Percentiles rank a stretch among this genome's conserved stretches.
These are phyloP conservation scores for Helicostylum pulchrum DNA, from an alignment of 192 early-diverging fungal species.

Conservation along the genomic window DNA sequence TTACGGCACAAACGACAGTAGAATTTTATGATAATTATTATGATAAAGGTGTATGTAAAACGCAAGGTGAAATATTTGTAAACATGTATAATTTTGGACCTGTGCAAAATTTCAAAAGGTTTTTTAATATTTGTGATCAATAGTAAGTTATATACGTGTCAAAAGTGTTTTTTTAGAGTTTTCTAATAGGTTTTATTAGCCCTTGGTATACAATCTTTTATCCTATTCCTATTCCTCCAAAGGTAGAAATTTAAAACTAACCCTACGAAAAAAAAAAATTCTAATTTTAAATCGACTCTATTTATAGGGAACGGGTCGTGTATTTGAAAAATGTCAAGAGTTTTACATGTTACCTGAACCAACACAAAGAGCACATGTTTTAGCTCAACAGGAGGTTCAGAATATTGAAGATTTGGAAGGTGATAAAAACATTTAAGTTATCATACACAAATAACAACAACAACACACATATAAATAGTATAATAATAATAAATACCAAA, in stretches of 20 bases:
- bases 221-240: slow-evolving; percentile 49
- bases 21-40: slow-evolving; percentile 60
- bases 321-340: slow-evolving; percentile 36
- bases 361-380: slow-evolving; percentile 21
- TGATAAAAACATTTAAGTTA: slow-evolving; percentile 9
- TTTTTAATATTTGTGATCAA: slow-evolving; percentile 53
- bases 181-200: slow-evolving; percentile 24
- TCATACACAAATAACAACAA: too few relatives aligned
- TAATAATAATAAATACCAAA: background rate
- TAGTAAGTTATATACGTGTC: slow-evolving; percentile 41
- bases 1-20: slow-evolving; percentile 60
- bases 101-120: slow-evolving; percentile 38
- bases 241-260: too few relatives aligned
- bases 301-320: slow-evolving; percentile 22
- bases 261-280: too few relatives aligned
- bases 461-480: background rate
- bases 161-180: too few relatives aligned
- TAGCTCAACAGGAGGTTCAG: slow-evolving; percentile 23
- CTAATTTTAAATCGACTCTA: background rate
- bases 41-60: slow-evolving; percentile 45
- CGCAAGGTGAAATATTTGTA: slow-evolving; percentile 45
- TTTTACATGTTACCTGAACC: slow-evolving; percentile 28
- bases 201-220: slow-evolving; percentile 51
- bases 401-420: slow-evolving; percentile 36
- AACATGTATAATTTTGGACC: slow-evolving; percentile 49